These are phyloP conservation scores for Hemileccinum impolitum DNA, from an alignment of 768 basidiomycete species.

Conservation along the genomic window DNA sequence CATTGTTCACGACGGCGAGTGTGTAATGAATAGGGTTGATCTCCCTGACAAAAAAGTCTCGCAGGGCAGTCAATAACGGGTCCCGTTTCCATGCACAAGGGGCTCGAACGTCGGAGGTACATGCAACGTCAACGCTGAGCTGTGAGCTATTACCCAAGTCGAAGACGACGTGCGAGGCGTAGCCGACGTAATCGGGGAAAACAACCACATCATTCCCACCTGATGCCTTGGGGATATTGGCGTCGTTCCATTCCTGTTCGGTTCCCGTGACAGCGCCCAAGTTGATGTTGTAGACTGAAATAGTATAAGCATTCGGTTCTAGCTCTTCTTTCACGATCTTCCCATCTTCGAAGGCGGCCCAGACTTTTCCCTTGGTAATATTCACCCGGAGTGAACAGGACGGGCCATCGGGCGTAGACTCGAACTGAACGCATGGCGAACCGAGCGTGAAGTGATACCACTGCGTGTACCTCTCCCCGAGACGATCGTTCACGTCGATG, in stretches of 20 bases:
- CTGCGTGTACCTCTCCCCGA: neutral
- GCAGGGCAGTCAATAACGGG: neutral
- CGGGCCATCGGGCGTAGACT: neutral
- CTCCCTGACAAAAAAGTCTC: neutral
- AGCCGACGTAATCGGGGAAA: neutral
- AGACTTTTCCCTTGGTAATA: neutral
- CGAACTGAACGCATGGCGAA: neutral
- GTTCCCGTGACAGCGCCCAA: neutral
- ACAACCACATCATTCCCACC: neutral
- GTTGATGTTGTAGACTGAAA: neutral
- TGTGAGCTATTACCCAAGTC: neutral
- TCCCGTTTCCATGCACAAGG: neutral
- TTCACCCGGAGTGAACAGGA: neutral
- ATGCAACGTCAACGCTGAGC: neutral
- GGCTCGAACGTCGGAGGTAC: too few species aligned
- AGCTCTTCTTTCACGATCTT: neutral
- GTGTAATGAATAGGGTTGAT: neutral
- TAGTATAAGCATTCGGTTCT: neutral
- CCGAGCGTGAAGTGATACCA: neutral
- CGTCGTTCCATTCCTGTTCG: neutral
- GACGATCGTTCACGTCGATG: neutral
- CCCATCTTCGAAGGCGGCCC: neutral
- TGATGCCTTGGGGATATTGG: neutral
- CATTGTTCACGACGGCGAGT: conserved; percentile 2
- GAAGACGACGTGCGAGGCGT: neutral